phyloP scores from a whole-genome alignment of 306 rosid species.

The Rosa persica region DNA sequence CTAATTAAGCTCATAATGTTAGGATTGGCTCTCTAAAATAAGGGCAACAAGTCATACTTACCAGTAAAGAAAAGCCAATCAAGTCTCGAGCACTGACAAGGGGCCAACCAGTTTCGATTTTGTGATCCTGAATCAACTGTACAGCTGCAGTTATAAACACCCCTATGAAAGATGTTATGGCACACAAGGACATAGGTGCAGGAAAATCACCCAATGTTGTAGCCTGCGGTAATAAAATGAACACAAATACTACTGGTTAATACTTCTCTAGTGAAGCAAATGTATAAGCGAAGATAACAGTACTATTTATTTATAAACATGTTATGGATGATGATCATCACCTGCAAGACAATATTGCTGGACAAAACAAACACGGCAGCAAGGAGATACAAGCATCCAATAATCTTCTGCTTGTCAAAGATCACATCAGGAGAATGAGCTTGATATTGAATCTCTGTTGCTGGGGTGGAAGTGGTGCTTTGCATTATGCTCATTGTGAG shows the following conservation, averaged over 20 bases:
- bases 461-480: slow-evolving; percentile 39
- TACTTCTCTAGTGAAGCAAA: not conserved
- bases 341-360: slow-evolving; percentile 66
- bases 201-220: slow-evolving; percentile 66
- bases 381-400: slow-evolving; percentile 73
- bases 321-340: slow-evolving; percentile 7
- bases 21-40: not conserved
- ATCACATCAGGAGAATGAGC: slow-evolving; percentile 20
- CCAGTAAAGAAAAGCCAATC: slow-evolving; percentile 52
- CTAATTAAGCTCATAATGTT: not conserved
- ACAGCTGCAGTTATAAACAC: slow-evolving; percentile 47
- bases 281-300: not conserved
- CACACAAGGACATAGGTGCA: slow-evolving; percentile 73
- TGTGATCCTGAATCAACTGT: slow-evolving; percentile 37
- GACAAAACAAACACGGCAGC: slow-evolving; percentile 60
- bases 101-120: slow-evolving; percentile 39
- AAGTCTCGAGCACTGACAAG: slow-evolving; percentile 40
- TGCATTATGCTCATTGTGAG: slow-evolving; percentile 75
- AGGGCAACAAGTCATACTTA: slow-evolving; percentile 26
- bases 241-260: not conserved
- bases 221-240: slow-evolving; percentile 42
- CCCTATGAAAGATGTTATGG: slow-evolving; percentile 65
- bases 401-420: slow-evolving; percentile 58
- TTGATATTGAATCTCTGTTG: slow-evolving; percentile 5
- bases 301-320: not conserved